phyloP scores from a whole-genome alignment of 1,139 yeast species.

The Suhomyces panamericanus region DNA sequence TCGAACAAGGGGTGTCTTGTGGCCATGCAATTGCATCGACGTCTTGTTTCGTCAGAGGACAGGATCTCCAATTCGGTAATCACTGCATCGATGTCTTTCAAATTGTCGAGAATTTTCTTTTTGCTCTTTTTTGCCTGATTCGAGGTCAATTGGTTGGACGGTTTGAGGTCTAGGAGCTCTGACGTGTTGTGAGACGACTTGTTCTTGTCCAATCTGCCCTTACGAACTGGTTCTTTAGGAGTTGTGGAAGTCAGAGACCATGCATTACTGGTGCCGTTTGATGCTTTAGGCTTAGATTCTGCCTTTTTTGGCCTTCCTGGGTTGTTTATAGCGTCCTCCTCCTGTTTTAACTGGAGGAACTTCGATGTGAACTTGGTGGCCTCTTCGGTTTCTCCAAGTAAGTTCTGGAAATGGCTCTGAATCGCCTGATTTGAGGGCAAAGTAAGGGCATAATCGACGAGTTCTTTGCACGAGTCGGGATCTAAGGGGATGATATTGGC shows the following conservation, averaged over 20 bases:
- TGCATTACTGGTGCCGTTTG: conserved; percentile 2
- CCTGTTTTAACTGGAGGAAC: conserved; percentile 27
- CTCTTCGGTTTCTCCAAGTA: conserved; percentile 54
- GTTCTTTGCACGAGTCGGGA: conserved; percentile 27
- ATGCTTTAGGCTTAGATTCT: conserved; percentile 12
- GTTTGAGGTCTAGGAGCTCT: conserved; percentile 33
- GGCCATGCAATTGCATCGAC: conserved; percentile 77
- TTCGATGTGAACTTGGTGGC: conserved; percentile 39
- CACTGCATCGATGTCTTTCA: conserved; percentile 57
- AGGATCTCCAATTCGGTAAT: conserved; percentile 38
- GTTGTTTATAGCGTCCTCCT: conserved; percentile 17
- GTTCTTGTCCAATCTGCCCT: conserved; percentile 23
- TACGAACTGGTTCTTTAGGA: conserved; percentile 23
- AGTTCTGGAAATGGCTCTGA: conserved; percentile 48
- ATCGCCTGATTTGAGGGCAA: conserved; percentile 45
- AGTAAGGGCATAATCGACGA: conserved; percentile 49
- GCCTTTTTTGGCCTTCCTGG: conserved; percentile 6
- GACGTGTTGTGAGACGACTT: conserved; percentile 37
- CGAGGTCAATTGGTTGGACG: conserved; percentile 21
- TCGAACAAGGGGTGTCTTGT: conserved; percentile 85
- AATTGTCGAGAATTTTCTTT: conserved; percentile 47
- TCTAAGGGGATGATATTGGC: conserved; percentile 49
- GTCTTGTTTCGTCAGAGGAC: conserved; percentile 13
- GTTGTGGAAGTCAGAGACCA: conserved; percentile 11
- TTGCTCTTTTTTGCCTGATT: conserved; percentile 32